phyloP scores from a whole-genome alignment of 2,329 filamentous ascomycete genomes.

The Ustulina deusta region DNA sequence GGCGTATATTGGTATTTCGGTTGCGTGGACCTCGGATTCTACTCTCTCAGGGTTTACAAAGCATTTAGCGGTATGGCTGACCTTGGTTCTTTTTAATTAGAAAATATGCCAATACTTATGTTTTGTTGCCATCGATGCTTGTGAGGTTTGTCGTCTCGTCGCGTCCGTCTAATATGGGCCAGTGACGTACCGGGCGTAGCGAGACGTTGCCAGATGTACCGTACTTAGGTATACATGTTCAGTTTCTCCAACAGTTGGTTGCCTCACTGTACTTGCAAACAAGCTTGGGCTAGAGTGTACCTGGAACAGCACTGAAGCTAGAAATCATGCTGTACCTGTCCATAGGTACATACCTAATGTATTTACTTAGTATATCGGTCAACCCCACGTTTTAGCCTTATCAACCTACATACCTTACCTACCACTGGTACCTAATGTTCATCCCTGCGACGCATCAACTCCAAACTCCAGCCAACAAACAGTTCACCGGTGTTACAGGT shows the following conservation, averaged over 20 bases:
- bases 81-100: neutral
- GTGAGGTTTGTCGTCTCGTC: neutral
- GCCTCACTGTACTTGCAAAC: neutral
- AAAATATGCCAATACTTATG: constrained; percentile 6
- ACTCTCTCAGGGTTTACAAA: neutral
- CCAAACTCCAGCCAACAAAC: neutral
- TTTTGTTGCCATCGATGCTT: neutral
- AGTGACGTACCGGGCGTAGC: neutral
- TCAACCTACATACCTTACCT: neutral
- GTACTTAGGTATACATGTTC: neutral
- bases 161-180: neutral
- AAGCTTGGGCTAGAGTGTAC: neutral
- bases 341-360: neutral
- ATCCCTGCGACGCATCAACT: constrained; percentile 8
- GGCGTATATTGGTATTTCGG: constrained; percentile 21
- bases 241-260: neutral
- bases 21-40: neutral
- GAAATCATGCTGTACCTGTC: neutral
- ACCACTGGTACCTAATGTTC: neutral
- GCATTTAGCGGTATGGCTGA: constrained; percentile 15
- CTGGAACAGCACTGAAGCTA: neutral
- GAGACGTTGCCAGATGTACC: too few relatives aligned
- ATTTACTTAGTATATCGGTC: neutral
- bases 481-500: neutral
- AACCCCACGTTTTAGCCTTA: constrained; percentile 28